Conservation (phyloP, 306 rosid genomes). For the Sesbania bispinosa region DNA sequence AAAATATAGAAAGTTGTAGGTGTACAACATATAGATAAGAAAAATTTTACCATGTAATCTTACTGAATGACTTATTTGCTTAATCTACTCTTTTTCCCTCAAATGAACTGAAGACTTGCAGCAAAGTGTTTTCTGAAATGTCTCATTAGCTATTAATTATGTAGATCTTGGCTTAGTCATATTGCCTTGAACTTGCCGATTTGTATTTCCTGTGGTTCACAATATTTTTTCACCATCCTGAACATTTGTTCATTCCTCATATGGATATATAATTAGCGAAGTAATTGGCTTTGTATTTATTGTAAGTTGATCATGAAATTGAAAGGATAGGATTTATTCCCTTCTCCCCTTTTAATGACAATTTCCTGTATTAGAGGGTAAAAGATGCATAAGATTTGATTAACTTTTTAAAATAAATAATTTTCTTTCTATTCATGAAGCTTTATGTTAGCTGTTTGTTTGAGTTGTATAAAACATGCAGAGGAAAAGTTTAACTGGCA, state of each 20-base stretch:
- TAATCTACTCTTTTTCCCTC: slow-evolving; percentile 13
- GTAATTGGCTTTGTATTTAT: neutral
- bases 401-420: neutral
- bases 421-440: neutral
- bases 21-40: no score
- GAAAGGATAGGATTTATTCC: neutral
- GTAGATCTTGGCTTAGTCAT: slow-evolving; percentile 11
- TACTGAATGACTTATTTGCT: neutral
- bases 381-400: neutral
- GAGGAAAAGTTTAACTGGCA: neutral
- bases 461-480: neutral
- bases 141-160: slow-evolving; percentile 6
- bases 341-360: neutral
- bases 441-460: neutral
- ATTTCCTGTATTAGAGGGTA: neutral
- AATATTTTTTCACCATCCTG: neutral
- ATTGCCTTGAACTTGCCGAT: neutral
- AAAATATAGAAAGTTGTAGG: no score
- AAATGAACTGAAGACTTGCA: slow-evolving; percentile 19
- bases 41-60: no score
- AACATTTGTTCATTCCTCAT: slow-evolving; percentile 1
- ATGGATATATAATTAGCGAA: neutral
- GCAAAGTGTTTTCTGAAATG: slow-evolving; percentile 15
- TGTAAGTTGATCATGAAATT: neutral
- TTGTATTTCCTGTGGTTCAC: neutral